Conservation (phyloP, 1,139 yeast species). For the Torulaspora globosa region DNA sequence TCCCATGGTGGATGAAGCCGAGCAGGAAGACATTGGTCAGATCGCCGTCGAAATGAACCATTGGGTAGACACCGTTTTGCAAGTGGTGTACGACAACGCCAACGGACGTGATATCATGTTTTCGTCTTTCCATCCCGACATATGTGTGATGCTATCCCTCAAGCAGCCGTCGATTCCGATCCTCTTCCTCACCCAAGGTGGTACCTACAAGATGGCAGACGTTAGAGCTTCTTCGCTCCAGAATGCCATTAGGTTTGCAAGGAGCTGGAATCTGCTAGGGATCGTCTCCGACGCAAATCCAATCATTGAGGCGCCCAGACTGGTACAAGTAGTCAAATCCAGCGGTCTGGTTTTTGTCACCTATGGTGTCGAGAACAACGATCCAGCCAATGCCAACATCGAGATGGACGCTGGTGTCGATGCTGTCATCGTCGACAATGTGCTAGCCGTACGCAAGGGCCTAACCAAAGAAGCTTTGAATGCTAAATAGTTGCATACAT, state of each 20-base stretch:
- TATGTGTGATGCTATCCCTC: slow-evolving; percentile 76
- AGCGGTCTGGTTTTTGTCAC: slow-evolving; percentile 92
- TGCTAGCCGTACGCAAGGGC: slow-evolving; percentile 85
- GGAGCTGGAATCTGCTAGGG: slow-evolving; percentile 88
- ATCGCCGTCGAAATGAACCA: slow-evolving; percentile 78
- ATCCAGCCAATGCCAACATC: slow-evolving; percentile 75
- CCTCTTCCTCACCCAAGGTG: slow-evolving; percentile 83
- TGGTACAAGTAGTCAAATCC: slow-evolving; percentile 83
- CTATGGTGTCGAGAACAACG: slow-evolving; percentile 80
- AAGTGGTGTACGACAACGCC: slow-evolving; percentile 73
- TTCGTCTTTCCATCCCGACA: slow-evolving; percentile 93
- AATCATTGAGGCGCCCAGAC: slow-evolving; percentile 78
- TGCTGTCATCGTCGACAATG: slow-evolving; percentile 95
- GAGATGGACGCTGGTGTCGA: slow-evolving; percentile 95
- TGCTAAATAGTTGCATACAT: slow-evolving; percentile 1
- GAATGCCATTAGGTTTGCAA: slow-evolving; percentile 86
- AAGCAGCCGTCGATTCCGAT: slow-evolving; percentile 94
- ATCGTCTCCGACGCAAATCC: slow-evolving; percentile 88
- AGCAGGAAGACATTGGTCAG: slow-evolving; percentile 82
- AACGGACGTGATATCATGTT: slow-evolving; percentile 82
- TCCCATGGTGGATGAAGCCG: slow-evolving; percentile 94
- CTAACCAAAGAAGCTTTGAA: slow-evolving; percentile 38
- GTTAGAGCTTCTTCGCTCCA: slow-evolving; percentile 83
- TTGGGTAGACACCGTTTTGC: slow-evolving; percentile 82
- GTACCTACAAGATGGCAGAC: slow-evolving; percentile 81